These are phyloP conservation scores for Aspergillus nomiae DNA, from an alignment of 2,329 filamentous ascomycete genomes.

Conservation along the genomic window DNA sequence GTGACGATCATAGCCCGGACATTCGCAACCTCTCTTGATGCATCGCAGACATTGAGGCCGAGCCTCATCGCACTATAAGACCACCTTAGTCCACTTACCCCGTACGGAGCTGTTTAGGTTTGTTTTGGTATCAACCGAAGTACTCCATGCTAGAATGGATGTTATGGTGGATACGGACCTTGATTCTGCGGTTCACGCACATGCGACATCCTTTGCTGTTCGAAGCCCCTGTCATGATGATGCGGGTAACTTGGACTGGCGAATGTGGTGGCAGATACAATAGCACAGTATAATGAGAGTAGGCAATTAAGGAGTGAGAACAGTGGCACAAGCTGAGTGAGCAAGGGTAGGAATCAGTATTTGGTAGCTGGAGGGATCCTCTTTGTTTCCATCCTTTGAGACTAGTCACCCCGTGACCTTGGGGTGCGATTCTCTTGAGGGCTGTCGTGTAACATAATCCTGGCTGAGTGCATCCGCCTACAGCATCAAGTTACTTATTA, in stretches of 20 bases:
- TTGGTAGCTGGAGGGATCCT: not conserved
- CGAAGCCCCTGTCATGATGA: slow-evolving; percentile 12
- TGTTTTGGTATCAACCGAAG: not conserved
- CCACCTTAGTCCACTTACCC: not conserved
- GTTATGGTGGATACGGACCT: slow-evolving; percentile 5
- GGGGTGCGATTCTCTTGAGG: not conserved
- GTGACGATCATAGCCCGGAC: slow-evolving; percentile 2
- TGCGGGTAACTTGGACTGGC: not conserved
- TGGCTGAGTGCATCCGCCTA: no score
- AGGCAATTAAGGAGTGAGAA: no score
- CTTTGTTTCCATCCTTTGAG: not conserved
- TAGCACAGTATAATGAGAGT: no score
- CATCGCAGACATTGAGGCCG: slow-evolving; percentile 3
- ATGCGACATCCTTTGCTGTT: slow-evolving; percentile 11
- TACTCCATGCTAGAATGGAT: not conserved
- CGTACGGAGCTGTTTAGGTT: not conserved
- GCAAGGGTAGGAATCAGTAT: not conserved
- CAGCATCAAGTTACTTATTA: not conserved
- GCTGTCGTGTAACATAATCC: no score
- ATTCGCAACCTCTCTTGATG: not conserved
- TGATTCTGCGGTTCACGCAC: slow-evolving; percentile 14
- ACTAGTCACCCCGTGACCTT: not conserved
- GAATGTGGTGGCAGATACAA: not conserved
- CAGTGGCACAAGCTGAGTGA: not conserved
- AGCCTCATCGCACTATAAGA: slow-evolving; percentile 2